Base-by-base conservation (phyloP, 1,139 yeast genomes). In the Lodderomyces parapsilosis region DNA sequence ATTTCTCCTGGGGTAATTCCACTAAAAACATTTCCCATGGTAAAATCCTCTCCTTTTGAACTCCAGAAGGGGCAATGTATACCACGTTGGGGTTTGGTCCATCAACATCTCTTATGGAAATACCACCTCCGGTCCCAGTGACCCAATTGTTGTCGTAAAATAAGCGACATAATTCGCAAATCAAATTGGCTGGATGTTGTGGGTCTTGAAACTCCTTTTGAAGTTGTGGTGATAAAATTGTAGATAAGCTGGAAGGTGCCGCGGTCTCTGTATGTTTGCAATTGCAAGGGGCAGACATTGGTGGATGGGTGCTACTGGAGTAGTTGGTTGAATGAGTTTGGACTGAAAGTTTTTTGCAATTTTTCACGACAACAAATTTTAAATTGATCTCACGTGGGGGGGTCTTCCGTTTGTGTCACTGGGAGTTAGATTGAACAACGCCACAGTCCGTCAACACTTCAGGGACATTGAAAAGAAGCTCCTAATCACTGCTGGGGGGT, bases 41-140 rank as follows among this genome's bases (percentile, higher is more conserved):
- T 41, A 75, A 68, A 76, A 91, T 82, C 50, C 91, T 71, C 62
- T 91, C 98, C 65, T 91, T 91, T 60, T 91, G 97, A 6, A 91
- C 96, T 1, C 98, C 98, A 7, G 96, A 87, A 2, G 98, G 98
- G 0, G 97, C 96, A 38, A 91, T 76, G 59, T 78, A 91, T 15
- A 88, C 81, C 33, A 70, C 58, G 45, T 80, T 73, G 15, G 72
- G 68, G 47, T 71, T 64, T 14, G 47, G 44, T 2, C 74, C 74
- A 4, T 71, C 73, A 23, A 69, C 76, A 41, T 84, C 81, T 49
- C 86, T 72, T 42, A 91, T 85, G 31, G 96, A 86, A 55, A 91
- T 84, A 2, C 97, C 97, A 20, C 98, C 98, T 2, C 96, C 97
- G 1, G 98, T 91, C 4, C 97, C 98, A 0, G 96, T 86, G 49